Base-by-base conservation (phyloP, 208 protist species). In the Naegleria fowleri region DNA sequence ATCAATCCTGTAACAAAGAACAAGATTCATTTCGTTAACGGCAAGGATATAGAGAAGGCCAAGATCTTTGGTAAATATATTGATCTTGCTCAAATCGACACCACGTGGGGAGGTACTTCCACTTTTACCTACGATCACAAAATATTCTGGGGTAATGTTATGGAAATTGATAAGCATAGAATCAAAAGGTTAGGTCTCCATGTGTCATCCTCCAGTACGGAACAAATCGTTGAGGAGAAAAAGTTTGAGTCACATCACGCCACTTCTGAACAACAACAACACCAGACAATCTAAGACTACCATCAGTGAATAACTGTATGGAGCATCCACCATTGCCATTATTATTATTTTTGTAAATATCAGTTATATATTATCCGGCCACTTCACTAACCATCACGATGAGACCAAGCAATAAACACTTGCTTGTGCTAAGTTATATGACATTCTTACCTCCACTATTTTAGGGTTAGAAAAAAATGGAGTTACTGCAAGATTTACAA, bases 1-100 rank as follows among this genome's bases (percentile, higher is more conserved):
- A 95, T 97, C 86, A 95, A 97, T 91, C 92, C 94, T 39, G 93
- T 94, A n/a, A 97, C 96, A 39, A 94, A 93, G 90, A 79, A 79
- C n/a, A 79, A 36, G 29, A 79, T 79, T 79, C 16, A 79, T 33
- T 79, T 79, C n/a, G 67, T 79, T 7, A 79, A 79, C 9, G 67
- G 67, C 9, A 79, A 79, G 16, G 67, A 79, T 13, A 79, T 1
- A 7, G 67, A 79, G 25, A 79, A 79, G 67, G 67, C 67, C 29
- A 79, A 79, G 9, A 29, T 36, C 9, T 79, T 79, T 79, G 16
- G 29, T 36, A 79, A 79, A 79, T 9, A 36, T 33, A 79, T 79
- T 29, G 67, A 79, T 79, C 29, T 79, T 25, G 67, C 67, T 36
- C 67, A 79, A 36, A 36, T 79, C 9, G 67, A 79, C 9, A 79